phyloP scores from a whole-genome alignment of 139 green algal genomes.

The Tetraselmis chui region DNA sequence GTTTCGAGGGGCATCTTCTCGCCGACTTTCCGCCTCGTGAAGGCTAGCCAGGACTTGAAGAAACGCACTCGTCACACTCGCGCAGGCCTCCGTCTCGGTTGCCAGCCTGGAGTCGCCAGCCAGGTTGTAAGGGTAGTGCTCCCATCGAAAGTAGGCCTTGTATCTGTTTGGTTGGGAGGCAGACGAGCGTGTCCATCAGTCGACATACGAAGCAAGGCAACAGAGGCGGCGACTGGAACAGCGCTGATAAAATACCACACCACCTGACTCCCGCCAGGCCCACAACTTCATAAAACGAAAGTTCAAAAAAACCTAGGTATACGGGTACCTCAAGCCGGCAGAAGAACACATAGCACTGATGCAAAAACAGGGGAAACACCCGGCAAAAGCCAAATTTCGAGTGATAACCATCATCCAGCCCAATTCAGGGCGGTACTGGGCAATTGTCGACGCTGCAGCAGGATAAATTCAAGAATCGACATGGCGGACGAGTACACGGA shows the following conservation, averaged over 20 bases:
- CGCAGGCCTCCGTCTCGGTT: constrained; percentile 79
- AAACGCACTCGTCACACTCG: constrained; percentile 87
- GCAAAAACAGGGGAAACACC: too few relatives aligned
- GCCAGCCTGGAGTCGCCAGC: constrained; percentile 38
- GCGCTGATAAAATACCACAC: not conserved
- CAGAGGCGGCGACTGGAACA: not conserved
- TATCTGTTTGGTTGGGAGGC: constrained; percentile 45
- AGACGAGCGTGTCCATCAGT: not conserved
- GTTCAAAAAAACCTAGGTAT: not conserved
- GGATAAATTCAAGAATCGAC: too few relatives aligned
- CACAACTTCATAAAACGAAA: not conserved
- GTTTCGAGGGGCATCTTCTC: constrained; percentile 48
- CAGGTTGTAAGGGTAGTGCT: constrained; percentile 66
- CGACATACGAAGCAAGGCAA: not conserved
- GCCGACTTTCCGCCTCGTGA: constrained; percentile 53
- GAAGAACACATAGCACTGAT: not conserved
- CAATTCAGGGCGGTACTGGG: too few relatives aligned
- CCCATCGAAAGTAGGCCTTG: constrained; percentile 84
- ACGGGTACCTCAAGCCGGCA: not conserved
- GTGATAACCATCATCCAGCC: too few relatives aligned
- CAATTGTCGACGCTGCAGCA: too few relatives aligned
- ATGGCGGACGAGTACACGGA: too few relatives aligned
- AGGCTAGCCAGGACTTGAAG: constrained; percentile 76
- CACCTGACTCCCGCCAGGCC: not conserved
- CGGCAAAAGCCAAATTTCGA: too few relatives aligned